A percentile compares a stretch with the other conserved stretches of the same genome.
These are phyloP conservation scores for Dendrocalamus sinicus DNA, from an alignment of 176 grass and related monocot genomes.

Conservation along the genomic window DNA sequence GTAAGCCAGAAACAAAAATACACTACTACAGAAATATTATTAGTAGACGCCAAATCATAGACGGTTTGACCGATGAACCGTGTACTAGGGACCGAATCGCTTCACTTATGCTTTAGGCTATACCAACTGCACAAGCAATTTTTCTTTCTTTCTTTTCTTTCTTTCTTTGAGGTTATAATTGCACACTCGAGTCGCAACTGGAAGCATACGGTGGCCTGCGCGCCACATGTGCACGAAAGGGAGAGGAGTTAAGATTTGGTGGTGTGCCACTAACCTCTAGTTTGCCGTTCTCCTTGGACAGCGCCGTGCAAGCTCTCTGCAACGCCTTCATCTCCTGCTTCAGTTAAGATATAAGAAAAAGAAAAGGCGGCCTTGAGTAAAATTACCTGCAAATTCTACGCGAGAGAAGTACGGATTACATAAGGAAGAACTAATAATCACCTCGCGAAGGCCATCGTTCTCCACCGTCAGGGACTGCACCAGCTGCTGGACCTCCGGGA, in stretches of 20 bases:
- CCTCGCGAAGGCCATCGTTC: slow-evolving; percentile 63
- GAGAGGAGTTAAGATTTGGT: neutral
- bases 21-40: no score
- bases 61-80: no score
- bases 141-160: neutral
- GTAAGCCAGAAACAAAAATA: no score
- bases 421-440: neutral
- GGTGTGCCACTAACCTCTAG: slow-evolving; percentile 51
- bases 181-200: neutral
- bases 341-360: neutral
- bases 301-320: slow-evolving; percentile 45
- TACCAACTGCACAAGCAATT: neutral
- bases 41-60: no score
- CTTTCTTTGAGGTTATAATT: neutral
- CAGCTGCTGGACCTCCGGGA: slow-evolving; percentile 61
- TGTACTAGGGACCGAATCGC: no score
- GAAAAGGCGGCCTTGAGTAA: neutral
- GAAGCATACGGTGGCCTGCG: slow-evolving; percentile 13
- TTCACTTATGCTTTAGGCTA: slow-evolving; percentile 44
- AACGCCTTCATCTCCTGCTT: slow-evolving; percentile 51
- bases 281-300: slow-evolving; percentile 54
- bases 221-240: slow-evolving; percentile 3
- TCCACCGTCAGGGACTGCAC: slow-evolving; percentile 61
- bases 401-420: neutral
- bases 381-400: neutral